Base-by-base conservation (phyloP, 2,329 filamentous ascomycete genomes). In the Exophiala viscosa region DNA sequence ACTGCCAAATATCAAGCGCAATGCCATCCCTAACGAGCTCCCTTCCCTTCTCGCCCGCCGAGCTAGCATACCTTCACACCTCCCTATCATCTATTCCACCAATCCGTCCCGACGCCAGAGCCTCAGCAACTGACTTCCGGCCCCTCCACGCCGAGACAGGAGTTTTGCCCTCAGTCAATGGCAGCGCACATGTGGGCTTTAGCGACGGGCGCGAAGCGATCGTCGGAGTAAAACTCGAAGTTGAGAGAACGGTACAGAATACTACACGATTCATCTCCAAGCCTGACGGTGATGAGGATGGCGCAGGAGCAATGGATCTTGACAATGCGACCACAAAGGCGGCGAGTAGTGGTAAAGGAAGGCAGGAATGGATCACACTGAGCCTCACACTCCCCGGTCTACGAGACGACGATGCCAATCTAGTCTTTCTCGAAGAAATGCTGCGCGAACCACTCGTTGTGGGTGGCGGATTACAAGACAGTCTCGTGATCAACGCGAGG, bases 161-260 rank as follows among this genome's bases (percentile, higher is more conserved):
- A 52, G 88, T 97, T 51, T 80, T 99, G 0, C 91, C 93, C 0
- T 85, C 86, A 42, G 87, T 92, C 13, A 95, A 97, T 66, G 93
- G 93, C 56, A 95, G 88, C 70, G 92, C 93, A 54, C 84, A 95
- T 32, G 87, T 99, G 42, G 95, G 92, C 61, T 95, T 97, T 68
- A 85, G 90, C 3, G 93, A 99, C 69, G 93, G 93, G 45, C 95
- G 90, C 1, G 93, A 99, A 71, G 93, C 93, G 5, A 86, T 99
- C 56, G 93, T 96, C 5, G 93, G 93, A 41, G 86, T 96, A 56
- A 99, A 97, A 73, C 90, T 89, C 0, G 92, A 97, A 73, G 88
- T 97, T 3, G 90, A 96, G 70, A 85, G 82, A 74, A 90, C 86
- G 31, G 61, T 31, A 7, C 23, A 28, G 8, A 28, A 28, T 7